Base-by-base conservation (phyloP, 805 yeast species). In the Metschnikowia colocasiae region DNA sequence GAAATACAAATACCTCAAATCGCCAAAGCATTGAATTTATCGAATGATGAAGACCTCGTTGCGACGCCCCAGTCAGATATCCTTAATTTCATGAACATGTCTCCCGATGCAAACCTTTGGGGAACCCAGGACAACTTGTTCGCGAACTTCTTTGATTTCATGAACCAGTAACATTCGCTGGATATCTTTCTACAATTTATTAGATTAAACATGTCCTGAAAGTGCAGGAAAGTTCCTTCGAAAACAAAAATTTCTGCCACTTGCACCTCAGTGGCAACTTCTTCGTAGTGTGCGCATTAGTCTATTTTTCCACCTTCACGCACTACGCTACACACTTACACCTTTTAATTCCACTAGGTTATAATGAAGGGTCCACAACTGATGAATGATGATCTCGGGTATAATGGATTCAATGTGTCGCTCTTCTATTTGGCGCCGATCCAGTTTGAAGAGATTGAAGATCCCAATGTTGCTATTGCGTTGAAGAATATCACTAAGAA, bases 391-490 rank as follows among this genome's bases (percentile, higher is more conserved):
- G 60, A 55, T 15, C 47, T 57, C 16, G 60, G 60, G 20, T 52
- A 55, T 32, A 57, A 55, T 42, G 59, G 51, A 3, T 57, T 55
- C 30, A 47, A 47, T 10, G 58, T 57, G 16, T 52, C 95, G 1
- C 64, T 88, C 46, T 83, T 83, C 59, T 90, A 87, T 63, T 77
- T 88, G 12, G 95, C 94, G 3, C 63, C 83, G 4, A 95, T 96
- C 1, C 92, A 88, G 55, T 57, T 63, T 3, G 56, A 61, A 12
- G 36, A 43, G 5, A 49, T 72, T 22, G 30, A 48, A 10, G 63
- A 63, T 40, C 80, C 86, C 7, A 75, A 75, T 39, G 63, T 85
- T 47, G 76, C 78, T 36, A 69, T 90, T 9, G 70, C 82, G n/a
- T 85, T 90, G 71, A 90, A 86, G 60, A 80, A 86, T 8, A 64